Percentiles rank a stretch among this genome's conserved stretches.
Conservation (phyloP, 2,329 filamentous ascomycete genomes). For the Drechslerella stenobrocha region DNA sequence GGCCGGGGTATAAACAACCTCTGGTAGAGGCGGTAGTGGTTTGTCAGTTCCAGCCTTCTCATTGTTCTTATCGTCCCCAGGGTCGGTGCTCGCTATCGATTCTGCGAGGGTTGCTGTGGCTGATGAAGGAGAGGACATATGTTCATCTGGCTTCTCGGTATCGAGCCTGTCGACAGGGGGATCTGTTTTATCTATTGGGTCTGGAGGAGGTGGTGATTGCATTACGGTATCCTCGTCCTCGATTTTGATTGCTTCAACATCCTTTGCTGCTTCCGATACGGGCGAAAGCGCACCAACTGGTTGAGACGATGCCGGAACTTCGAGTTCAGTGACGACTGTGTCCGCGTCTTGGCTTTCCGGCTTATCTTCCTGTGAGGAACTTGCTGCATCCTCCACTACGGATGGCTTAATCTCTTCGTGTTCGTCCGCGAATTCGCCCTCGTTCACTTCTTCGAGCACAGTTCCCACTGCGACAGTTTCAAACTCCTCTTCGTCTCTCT, state of each 20-base stretch:
- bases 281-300: conserved; percentile 35
- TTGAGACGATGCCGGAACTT: conserved; percentile 37
- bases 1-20: conserved; percentile 33
- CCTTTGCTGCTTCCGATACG: conserved; percentile 25
- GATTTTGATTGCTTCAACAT: conserved; percentile 40
- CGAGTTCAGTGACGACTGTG: conserved; percentile 38
- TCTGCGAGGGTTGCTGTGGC: conserved; percentile 33
- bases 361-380: conserved; percentile 28
- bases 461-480: conserved; percentile 77
- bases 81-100: conserved; percentile 38
- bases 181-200: conserved; percentile 30
- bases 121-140: conserved; percentile 38
- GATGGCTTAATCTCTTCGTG: conserved; percentile 48
- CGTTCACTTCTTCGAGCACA: conserved; percentile 70
- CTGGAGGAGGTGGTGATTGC: conserved; percentile 37
- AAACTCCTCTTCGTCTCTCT: conserved; percentile 79
- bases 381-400: conserved; percentile 44
- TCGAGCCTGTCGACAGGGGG: conserved; percentile 22
- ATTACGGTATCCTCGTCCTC: conserved; percentile 47
- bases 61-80: conserved; percentile 46
- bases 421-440: conserved; percentile 59
- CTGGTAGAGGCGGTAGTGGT: conserved; percentile 48
- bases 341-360: conserved; percentile 23
- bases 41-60: conserved; percentile 50
- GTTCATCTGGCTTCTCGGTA: conserved; percentile 31